Conservation (phyloP, 257 asterid species). For the Sherardia arvensis region DNA sequence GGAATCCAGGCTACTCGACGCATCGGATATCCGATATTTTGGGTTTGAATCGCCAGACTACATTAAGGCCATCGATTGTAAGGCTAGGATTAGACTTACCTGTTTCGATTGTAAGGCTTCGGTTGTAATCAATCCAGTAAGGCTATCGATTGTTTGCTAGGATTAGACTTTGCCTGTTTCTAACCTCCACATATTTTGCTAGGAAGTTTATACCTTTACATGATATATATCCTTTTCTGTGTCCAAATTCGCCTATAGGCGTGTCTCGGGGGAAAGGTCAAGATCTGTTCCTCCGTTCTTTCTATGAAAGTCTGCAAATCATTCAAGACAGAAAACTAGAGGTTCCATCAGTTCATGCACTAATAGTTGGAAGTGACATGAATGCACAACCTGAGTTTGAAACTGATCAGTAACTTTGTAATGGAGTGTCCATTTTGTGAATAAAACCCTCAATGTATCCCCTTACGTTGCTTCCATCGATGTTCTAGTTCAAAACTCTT, state of each 20-base stretch:
- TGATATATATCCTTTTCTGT: background rate
- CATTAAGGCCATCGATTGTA: too few species aligned
- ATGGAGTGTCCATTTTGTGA: constrained; percentile 68
- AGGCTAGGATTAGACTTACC: background rate
- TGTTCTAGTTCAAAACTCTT: constrained; percentile 93
- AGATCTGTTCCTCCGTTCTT: constrained; percentile 78
- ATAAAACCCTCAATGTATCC: constrained; percentile 80
- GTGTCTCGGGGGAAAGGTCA: constrained; percentile 99
- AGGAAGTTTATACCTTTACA: background rate
- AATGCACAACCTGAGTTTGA: constrained; percentile 75
- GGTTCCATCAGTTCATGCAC: constrained; percentile 67
- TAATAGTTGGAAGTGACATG: constrained; percentile 88
- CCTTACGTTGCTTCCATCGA: constrained; percentile 89
- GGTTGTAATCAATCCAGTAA: background rate
- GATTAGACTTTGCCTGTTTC: background rate
- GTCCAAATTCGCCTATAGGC: constrained; percentile 31
- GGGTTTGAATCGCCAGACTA: too few species aligned
- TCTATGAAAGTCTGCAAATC: constrained; percentile 64
- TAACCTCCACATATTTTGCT: too few species aligned
- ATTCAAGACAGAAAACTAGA: constrained; percentile 54
- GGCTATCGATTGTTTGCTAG: background rate
- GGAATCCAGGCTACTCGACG: too few species aligned
- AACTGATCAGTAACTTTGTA: constrained; percentile 69
- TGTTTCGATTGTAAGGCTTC: background rate
- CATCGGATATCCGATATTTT: too few species aligned